Percentiles rank a stretch among this genome's conserved stretches.
These are phyloP conservation scores for Ganoderma multipileum DNA, from an alignment of 1,284 basidiomycete species.

Conservation along the genomic window DNA sequence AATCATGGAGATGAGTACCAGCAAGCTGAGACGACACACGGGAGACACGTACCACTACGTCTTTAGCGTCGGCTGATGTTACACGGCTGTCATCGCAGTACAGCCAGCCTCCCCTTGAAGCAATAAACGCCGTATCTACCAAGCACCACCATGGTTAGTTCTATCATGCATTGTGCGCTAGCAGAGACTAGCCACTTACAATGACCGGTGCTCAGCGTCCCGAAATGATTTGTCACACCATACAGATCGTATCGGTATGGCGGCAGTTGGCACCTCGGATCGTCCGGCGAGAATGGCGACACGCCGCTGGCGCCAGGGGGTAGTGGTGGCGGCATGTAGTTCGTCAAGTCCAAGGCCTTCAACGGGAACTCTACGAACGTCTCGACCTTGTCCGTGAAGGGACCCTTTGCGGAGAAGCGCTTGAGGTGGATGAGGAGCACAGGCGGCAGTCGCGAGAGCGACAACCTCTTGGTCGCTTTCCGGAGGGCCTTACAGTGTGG, in stretches of 20 bases:
- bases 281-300: constrained; percentile 56
- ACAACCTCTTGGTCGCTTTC: constrained; percentile 86
- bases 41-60: constrained; percentile 78
- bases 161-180: not conserved
- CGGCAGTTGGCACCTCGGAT: constrained; percentile 82
- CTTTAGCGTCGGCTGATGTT: constrained; percentile 70
- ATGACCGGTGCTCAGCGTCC: constrained; percentile 89
- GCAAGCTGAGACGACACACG: not conserved
- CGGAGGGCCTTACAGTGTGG: constrained; percentile 90
- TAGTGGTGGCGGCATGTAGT: constrained; percentile 88
- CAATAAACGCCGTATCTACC: constrained; percentile 86
- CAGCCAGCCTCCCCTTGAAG: constrained; percentile 82
- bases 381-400: constrained; percentile 95
- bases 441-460: constrained; percentile 89
- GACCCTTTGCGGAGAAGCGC: constrained; percentile 91
- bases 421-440: constrained; percentile 96
- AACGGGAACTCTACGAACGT: constrained; percentile 91
- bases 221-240: constrained; percentile 92
- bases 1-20: constrained; percentile 8
- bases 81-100: constrained; percentile 90
- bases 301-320: constrained; percentile 64
- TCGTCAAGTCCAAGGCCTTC: constrained; percentile 85
- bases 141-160: not conserved
- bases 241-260: constrained; percentile 92
- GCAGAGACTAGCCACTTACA: constrained; percentile 62